These are phyloP conservation scores for Hawksworthiomyces lignivorus DNA, from an alignment of 2,329 filamentous ascomycete species.

Conservation along the genomic window DNA sequence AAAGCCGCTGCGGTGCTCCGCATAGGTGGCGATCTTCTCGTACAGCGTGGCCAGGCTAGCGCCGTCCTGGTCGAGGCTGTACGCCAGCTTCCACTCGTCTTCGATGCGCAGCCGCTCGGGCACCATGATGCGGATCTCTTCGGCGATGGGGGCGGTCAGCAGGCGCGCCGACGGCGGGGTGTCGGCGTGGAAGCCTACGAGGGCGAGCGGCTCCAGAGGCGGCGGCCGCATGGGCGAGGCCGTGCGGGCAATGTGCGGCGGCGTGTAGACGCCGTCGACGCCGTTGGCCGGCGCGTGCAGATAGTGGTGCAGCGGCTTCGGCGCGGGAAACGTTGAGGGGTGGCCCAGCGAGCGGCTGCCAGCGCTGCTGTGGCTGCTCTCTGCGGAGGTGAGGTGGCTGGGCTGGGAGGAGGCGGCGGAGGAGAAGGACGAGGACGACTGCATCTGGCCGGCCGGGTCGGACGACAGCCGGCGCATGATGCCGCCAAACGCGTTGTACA, in stretches of 20 bases:
- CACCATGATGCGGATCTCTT: conserved; percentile 85
- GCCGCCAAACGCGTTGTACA: conserved; percentile 46
- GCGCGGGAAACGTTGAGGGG: conserved; percentile 3
- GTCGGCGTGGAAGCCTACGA: conserved; percentile 57
- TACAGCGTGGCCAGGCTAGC: conserved; percentile 83
- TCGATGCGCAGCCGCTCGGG: conserved; percentile 80
- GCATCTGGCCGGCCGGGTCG: conserved; percentile 28
- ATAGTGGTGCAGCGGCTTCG: not conserved
- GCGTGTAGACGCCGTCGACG: conserved; percentile 31
- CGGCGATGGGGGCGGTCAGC: conserved; percentile 66
- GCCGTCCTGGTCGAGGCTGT: conserved; percentile 87
- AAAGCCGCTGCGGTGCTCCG: conserved; percentile 70
- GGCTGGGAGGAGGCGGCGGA: no score
- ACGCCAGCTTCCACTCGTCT: conserved; percentile 79
- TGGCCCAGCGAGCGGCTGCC: conserved; percentile 3
- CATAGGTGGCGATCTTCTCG: conserved; percentile 61
- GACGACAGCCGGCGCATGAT: conserved; percentile 60
- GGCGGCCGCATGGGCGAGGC: conserved; percentile 80
- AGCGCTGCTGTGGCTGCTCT: conserved; percentile 10
- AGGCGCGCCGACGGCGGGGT: conserved; percentile 56
- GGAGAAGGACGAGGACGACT: no score
- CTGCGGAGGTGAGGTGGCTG: conserved; percentile 10
- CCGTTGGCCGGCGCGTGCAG: conserved; percentile 8
- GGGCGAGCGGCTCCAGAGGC: conserved; percentile 70
- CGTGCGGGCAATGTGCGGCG: conserved; percentile 39